Base-by-base conservation (phyloP, 2,329 filamentous ascomycete species). In the Fusarium nanum region DNA sequence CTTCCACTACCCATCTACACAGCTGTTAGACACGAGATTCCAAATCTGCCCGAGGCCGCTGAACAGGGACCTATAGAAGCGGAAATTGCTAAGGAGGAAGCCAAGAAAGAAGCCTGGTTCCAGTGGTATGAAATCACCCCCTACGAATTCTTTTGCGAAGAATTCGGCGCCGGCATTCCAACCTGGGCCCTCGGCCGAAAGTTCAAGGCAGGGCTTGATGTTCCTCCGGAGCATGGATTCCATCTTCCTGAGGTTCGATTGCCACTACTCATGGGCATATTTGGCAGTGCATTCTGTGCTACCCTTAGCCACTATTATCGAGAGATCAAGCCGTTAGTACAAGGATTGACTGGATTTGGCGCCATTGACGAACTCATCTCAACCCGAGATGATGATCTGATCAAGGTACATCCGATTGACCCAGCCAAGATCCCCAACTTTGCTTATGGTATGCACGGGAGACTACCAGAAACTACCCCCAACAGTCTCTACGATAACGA, bases 61-160 rank as follows among this genome's bases (percentile, higher is more conserved):
- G 56, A 76, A 7, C 56, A 70, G 37, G 60, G 42, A 22, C 72
- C 50, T 22, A 77, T 75, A 48, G 81, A 34, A 56, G 83, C 1
- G 8, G 68, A 72, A 30, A 67, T 71, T 20, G 69, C 68, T 27
- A 71, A 71, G 37, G 85, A 90, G 63, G 79, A 81, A 22, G 84
- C 82, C 12, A 88, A 82, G 75, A 85, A 86, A 64, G 92, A 97
- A 75, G 87, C 93, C 4, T 98, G 94, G 93, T 99, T 98, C 75
- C 95, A 99, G 75, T 98, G 96, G 95, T 98, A 96, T 73, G 96
- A 99, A 76, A 92, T 95, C 75, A 97, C 93, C 0, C 95, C 95
- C 0, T 98, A 97, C 76, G 95, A 98, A 78, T 91, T 98, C 77
- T 98, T 96, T 79, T 97, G 94, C 73, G 95, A 98, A 79, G 95